Evolutionary conservation across 768 basidiomycete species (phyloP), one percentile per base, ranked within the genome.

Genomic region (Favolaschia claudopus): DNA sequence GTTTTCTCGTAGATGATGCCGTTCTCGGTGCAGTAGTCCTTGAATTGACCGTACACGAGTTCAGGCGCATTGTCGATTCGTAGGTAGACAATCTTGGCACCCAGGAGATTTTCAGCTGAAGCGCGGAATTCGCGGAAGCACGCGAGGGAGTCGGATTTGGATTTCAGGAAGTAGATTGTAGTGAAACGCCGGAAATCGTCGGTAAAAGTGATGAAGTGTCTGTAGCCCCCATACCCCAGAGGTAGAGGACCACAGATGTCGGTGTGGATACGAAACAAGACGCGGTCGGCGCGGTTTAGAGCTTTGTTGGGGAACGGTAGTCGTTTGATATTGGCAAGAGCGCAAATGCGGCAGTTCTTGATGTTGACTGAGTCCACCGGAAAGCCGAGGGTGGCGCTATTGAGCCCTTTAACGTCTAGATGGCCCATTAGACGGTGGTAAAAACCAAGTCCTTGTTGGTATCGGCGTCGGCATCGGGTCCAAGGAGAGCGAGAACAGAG

Each of bases 21-120:
- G 12, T 65, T 25, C 7, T 37, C n/a, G 4, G 19, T 27, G 31
- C 67, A 63, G 22, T 65, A 66, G 0, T 25, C 42, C 0, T 44
- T 12, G 15, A 71, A 72, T 24, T 66, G 62, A 0, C 53, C 48
- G 5, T 50, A 22, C 0, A 66, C 33, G 13, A 65, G 72, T 44
- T 74, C 72, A 1, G 68, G 66, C 0, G 73, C 72, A 14, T 71
- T 62, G 48, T 74, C 73, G 2, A 60, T 50, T 1, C 49, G 55
- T 1, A 69, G 45, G 7, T 42, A 48, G 2, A 57, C 24, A 5
- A 68, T 40, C 2, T 34, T 14, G 1, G 29, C 15, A 1, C 43
- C 24, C 0, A 31, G 24, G 2, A 55, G 40, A 3, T 55, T 47
- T 9, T 70, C 53, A 1, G 66, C 44, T 3, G 49, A 37, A 0